Base-by-base conservation (phyloP, 1,139 yeast species). In the Protomyces macrosporus region DNA sequence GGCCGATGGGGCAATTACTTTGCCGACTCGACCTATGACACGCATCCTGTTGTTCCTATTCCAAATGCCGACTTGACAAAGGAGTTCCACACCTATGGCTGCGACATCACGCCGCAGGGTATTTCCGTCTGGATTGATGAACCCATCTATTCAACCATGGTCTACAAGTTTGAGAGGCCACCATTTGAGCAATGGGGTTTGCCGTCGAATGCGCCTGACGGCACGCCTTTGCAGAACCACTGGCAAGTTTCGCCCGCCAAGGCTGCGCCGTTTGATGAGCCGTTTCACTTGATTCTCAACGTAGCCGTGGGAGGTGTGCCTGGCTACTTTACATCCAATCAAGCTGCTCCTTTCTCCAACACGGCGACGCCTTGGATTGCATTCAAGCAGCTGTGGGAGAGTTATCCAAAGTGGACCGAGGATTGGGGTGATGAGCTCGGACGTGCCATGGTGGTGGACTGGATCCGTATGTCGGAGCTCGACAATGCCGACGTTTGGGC, bases 241-340 rank as follows among this genome's bases (percentile, higher is more conserved):
- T 33, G 56, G 42, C 42, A 35, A 10, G 53, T 58, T 36, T 65
- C 67, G 6, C 60, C 45, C 35, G 51, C 45, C 50, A 36, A 45
- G 33, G 54, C 63, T 7, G 67, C 69, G 35, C 69, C 69, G 14
- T 67, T 67, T 16, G 69, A 67, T 58, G 65, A 66, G 55, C 65
- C 63, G 23, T 67, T 67, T 35, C 66, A 65, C 53, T 39, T 67
- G 55, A 65, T 67, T 34, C 48, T 67, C 35, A 66, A 67, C 57
- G 67, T 65, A n/a, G 69, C 68, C 3, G 68, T 66, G n/a, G 69
- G 68, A 34, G 67, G 69, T 39, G 63, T 63, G 9, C 65, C 65
- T 36, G 69, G 68, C 3, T 67, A 52, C 59, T 67, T 67, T 40
- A 51, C 61, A 6, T 32, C 48, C 9, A 48, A 53, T 12, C 23